Base-by-base conservation (phyloP, 2,329 filamentous ascomycete genomes). In the Colletotrichum sp. region DNA sequence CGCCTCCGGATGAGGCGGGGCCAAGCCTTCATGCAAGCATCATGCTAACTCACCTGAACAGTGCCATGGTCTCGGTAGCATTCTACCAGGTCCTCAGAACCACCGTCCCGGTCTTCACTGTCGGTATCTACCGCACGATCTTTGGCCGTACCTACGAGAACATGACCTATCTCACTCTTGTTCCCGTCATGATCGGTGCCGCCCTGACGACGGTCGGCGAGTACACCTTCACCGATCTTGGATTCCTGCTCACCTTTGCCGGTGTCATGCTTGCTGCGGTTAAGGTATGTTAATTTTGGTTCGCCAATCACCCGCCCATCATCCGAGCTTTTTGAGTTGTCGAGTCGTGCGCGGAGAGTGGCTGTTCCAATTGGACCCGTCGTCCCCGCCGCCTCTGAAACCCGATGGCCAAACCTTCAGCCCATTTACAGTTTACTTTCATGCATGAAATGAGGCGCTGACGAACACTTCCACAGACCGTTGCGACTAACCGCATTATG, bases 1-100 rank as follows among this genome's bases (percentile, higher is more conserved):
- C 70, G 64, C 71, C 24, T 57, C 52, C 32, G 67, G 72, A 63
- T 21, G n/a, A 32, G 28, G 44, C 57, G 70, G 64, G 39, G 68
- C 28, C 32, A 63, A 52, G 26, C 34, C n/a, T 49, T 21, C 8
- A 65, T 49, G 55, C 39, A 39, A 39, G 59, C 49, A 65, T 24
- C 10, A 62, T 60, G 70, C 74, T 76, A 74, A 76, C n/a, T 63
- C 52, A 18, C 28, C 34, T 66, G 30, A 8, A 52, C n/a, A 83
- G 81, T 49, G 86, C 85, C 76, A 88, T 91, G 87, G 91, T 92
- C 49, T 92, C 91, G 1, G 90, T 93, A n/a, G 90, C 92, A 3
- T 93, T 93, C 83, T 92, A 93, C 82, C 91, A 93, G 82, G 91
- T 92, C 74, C 89, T 93, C 82, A 89, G 91, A 77, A 92, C 91